These are phyloP conservation scores for Suillus subluteus DNA, from an alignment of 768 basidiomycete genomes.

Conservation along the genomic window DNA sequence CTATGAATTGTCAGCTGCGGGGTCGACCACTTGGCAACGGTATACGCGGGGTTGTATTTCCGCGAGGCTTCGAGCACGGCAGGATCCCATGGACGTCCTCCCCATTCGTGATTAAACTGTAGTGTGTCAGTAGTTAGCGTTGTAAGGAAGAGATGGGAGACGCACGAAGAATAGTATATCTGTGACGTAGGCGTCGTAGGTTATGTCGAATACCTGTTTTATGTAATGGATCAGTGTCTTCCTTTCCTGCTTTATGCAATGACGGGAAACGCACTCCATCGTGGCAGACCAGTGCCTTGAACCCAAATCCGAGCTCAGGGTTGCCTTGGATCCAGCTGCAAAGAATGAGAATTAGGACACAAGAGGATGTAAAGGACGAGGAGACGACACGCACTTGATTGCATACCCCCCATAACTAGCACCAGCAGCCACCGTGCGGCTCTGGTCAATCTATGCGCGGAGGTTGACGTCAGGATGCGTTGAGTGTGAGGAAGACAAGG, in stretches of 20 bases:
- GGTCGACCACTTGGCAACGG: conserved; percentile 82
- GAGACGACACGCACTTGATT: conserved; percentile 63
- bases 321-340: conserved; percentile 94
- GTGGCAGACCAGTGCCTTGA: conserved; percentile 91
- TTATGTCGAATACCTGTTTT: conserved; percentile 70
- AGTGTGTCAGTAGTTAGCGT: conserved; percentile 6
- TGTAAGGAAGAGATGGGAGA: conserved; percentile 13
- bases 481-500: background rate
- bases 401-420: conserved; percentile 89
- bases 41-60: conserved; percentile 81
- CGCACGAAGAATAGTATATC: conserved; percentile 91
- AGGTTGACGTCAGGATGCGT: conserved; percentile 5
- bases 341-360: conserved; percentile 9
- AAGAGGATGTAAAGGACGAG: conserved; percentile 8
- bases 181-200: conserved; percentile 83
- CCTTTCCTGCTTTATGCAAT: background rate
- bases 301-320: conserved; percentile 83
- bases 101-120: conserved; percentile 88
- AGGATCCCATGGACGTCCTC: conserved; percentile 77
- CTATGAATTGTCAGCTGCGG: conserved; percentile 86
- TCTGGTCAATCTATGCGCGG: conserved; percentile 60
- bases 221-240: background rate
- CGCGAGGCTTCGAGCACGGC: conserved; percentile 55
- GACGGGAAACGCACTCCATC: conserved; percentile 68
- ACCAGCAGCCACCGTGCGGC: conserved; percentile 76